Evolutionary conservation across 2,329 filamentous ascomycete genomes (phyloP).

Genomic region (Falciphora oryzae): DNA sequence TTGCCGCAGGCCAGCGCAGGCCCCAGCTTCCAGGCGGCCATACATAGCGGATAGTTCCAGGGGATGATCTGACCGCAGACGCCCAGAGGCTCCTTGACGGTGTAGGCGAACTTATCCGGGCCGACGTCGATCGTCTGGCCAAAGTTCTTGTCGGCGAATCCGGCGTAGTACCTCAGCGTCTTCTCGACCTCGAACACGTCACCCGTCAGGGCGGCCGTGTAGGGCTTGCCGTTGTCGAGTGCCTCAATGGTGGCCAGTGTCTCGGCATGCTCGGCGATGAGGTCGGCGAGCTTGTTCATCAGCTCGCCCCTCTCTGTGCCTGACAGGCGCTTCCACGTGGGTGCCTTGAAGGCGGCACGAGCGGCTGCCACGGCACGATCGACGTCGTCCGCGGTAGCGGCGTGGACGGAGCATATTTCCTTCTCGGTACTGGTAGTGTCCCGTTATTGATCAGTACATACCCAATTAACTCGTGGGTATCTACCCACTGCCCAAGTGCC

Average conservation of each 20-base stretch:
- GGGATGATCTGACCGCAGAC: slow-evolving; percentile 74
- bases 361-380: slow-evolving; percentile 66
- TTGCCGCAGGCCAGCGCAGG: slow-evolving; percentile 62
- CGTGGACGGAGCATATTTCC: slow-evolving; percentile 65
- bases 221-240: slow-evolving; percentile 78
- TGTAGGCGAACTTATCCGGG: slow-evolving; percentile 68
- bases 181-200: slow-evolving; percentile 47
- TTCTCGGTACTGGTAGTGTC: slow-evolving; percentile 42
- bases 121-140: slow-evolving; percentile 72
- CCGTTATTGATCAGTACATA: not conserved
- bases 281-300: slow-evolving; percentile 63
- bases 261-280: slow-evolving; percentile 59
- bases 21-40: slow-evolving; percentile 73
- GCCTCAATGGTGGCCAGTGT: slow-evolving; percentile 53
- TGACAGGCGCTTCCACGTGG: slow-evolving; percentile 63
- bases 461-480: not conserved
- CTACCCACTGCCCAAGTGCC: not conserved
- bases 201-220: slow-evolving; percentile 55
- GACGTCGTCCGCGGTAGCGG: slow-evolving; percentile 61
- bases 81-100: slow-evolving; percentile 68
- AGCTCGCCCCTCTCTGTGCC: slow-evolving; percentile 61
- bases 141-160: slow-evolving; percentile 74
- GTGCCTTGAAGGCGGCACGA: slow-evolving; percentile 59
- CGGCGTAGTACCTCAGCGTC: slow-evolving; percentile 68
- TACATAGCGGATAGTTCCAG: slow-evolving; percentile 75